These are phyloP conservation scores for Metschnikowia reukaufii DNA, from an alignment of 805 yeast genomes.

Conservation along the genomic window DNA sequence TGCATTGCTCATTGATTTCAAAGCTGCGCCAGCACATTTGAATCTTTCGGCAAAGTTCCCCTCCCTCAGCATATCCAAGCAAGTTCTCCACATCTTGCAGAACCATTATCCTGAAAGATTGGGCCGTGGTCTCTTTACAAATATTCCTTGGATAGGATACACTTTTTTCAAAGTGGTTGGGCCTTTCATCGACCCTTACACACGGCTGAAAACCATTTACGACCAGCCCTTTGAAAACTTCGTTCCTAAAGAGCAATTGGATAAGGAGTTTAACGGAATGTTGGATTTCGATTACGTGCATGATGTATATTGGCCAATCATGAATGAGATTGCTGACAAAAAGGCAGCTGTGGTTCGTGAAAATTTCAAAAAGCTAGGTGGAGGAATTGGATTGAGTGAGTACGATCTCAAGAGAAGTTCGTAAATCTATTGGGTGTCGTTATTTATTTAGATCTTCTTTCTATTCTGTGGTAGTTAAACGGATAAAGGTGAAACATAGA, in stretches of 20 bases:
- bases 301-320: constrained; percentile 52
- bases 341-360: constrained; percentile 33
- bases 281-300: constrained; percentile 54
- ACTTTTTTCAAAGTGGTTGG: constrained; percentile 23
- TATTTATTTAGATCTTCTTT: neutral
- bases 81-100: constrained; percentile 23
- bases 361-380: constrained; percentile 47
- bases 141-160: constrained; percentile 24
- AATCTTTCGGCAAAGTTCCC: constrained; percentile 46
- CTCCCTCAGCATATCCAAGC: constrained; percentile 45
- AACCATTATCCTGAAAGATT: constrained; percentile 24
- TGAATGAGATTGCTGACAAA: constrained; percentile 43
- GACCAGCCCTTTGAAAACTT: constrained; percentile 58
- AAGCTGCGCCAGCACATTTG: constrained; percentile 42
- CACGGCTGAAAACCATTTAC: constrained; percentile 55
- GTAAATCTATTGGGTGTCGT: neutral
- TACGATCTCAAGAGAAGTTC: constrained; percentile 42
- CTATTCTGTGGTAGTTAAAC: neutral
- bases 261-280: constrained; percentile 49
- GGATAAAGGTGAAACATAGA: neutral
- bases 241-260: constrained; percentile 54
- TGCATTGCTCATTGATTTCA: constrained; percentile 56
- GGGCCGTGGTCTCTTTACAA: constrained; percentile 23
- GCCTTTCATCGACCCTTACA: constrained; percentile 54
- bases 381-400: constrained; percentile 54